Percentiles rank a stretch among this genome's conserved stretches.
Conservation (phyloP, 768 basidiomycete genomes). For the Coprinopsis sp. region DNA sequence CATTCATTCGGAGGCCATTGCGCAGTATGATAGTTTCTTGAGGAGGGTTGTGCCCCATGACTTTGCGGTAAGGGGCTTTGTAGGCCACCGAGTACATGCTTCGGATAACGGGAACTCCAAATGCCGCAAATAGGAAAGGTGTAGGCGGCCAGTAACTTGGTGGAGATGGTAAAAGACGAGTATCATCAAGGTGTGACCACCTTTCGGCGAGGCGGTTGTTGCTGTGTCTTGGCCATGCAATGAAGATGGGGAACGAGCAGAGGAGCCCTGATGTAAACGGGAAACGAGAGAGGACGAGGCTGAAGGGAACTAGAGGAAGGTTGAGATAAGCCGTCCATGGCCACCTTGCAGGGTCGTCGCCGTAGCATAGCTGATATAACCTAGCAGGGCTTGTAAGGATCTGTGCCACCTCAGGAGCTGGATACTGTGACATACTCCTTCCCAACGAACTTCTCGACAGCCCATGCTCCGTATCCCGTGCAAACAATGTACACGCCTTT, state of each 20-base stretch:
- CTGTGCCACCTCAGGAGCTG: background rate
- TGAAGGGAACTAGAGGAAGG: conserved; percentile 66
- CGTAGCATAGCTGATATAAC: conserved; percentile 61
- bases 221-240: conserved; percentile 40
- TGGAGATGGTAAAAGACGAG: conserved; percentile 13
- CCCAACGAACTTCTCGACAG: conserved; percentile 65
- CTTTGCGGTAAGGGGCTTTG: conserved; percentile 35
- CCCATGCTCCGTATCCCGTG: conserved; percentile 70
- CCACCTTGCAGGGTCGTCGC: conserved; percentile 69
- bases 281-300: conserved; percentile 61
- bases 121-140: conserved; percentile 49
- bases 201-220: conserved; percentile 27
- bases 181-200: conserved; percentile 29
- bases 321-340: conserved; percentile 72
- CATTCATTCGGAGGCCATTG: conserved; percentile 18
- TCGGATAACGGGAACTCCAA: conserved; percentile 47
- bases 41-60: conserved; percentile 37
- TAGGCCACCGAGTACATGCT: conserved; percentile 40
- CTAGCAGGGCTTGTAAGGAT: conserved; percentile 21
- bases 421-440: conserved; percentile 42
- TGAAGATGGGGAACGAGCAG: conserved; percentile 42
- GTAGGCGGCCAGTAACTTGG: conserved; percentile 51
- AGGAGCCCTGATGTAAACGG: conserved; percentile 24
- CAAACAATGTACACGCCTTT: conserved; percentile 42
- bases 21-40: conserved; percentile 21